Conservation (phyloP, 495 filamentous ascomycete genomes). For the Penicillium lividum region DNA sequence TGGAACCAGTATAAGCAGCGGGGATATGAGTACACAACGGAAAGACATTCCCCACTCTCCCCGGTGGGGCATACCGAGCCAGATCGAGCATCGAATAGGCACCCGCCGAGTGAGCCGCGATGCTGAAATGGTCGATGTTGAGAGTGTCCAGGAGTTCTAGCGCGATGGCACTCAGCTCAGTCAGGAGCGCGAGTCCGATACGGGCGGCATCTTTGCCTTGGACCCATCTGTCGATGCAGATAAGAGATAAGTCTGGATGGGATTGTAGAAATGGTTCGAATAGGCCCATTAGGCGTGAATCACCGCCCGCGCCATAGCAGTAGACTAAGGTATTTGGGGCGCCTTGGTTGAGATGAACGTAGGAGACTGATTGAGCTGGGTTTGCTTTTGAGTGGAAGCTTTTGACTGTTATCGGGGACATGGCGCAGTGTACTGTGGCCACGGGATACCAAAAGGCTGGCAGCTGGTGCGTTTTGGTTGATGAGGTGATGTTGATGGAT, state of each 20-base stretch:
- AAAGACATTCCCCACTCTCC: conserved; percentile 3
- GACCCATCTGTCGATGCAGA: conserved; percentile 11
- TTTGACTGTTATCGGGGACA: neutral
- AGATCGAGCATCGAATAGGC: conserved; percentile 8
- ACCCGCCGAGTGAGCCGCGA: conserved; percentile 10
- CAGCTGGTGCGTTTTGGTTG: neutral
- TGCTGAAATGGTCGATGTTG: conserved; percentile 7
- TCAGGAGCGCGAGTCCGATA: conserved; percentile 1
- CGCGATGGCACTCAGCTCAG: conserved; percentile 7
- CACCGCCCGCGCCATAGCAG: conserved; percentile 9
- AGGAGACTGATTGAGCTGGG: conserved; percentile 2
- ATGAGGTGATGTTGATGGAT: neutral
- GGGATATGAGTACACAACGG: conserved; percentile 10
- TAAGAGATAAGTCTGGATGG: conserved; percentile 8
- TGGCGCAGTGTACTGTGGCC: neutral
- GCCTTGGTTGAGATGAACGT: conserved; percentile 6
- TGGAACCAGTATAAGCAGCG: conserved; percentile 3
- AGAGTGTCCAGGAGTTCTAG: conserved; percentile 11
- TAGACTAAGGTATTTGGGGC: conserved; percentile 8
- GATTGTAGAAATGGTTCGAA: neutral
- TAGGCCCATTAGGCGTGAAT: neutral
- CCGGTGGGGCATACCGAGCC: neutral
- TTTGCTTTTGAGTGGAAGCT: conserved; percentile 1
- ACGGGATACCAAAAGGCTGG: too few relatives aligned
- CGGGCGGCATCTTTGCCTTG: conserved; percentile 9